These are phyloP conservation scores for Penicillium verhagenii DNA, from an alignment of 495 filamentous ascomycete genomes.

Conservation along the genomic window DNA sequence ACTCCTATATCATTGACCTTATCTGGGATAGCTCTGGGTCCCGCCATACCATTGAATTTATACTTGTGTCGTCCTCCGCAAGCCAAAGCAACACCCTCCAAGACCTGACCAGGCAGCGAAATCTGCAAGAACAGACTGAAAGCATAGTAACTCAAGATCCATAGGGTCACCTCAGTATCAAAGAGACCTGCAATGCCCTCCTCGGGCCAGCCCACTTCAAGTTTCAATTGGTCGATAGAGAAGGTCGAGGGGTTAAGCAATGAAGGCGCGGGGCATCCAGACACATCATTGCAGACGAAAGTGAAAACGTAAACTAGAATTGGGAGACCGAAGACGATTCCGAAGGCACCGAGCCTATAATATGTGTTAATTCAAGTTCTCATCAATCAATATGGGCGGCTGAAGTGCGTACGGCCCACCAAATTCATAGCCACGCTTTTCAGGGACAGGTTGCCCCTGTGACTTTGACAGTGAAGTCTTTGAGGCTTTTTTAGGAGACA, in stretches of 20 bases:
- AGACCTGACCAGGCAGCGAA: constrained; percentile 73
- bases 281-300: constrained; percentile 88
- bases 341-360: constrained; percentile 68
- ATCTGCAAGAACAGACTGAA: constrained; percentile 72
- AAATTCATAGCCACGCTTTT: constrained; percentile 74
- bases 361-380: constrained; percentile 19
- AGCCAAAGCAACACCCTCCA: constrained; percentile 65
- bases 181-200: constrained; percentile 62
- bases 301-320: constrained; percentile 68
- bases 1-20: not conserved
- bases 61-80: constrained; percentile 79
- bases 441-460: constrained; percentile 37
- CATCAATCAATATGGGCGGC: not conserved
- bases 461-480: constrained; percentile 18
- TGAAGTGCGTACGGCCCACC: constrained; percentile 72
- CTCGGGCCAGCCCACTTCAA: constrained; percentile 75
- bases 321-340: constrained; percentile 75
- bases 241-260: constrained; percentile 72
- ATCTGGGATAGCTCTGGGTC: not conserved
- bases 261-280: constrained; percentile 89
- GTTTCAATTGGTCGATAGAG: constrained; percentile 66
- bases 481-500: constrained; percentile 30
- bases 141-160: constrained; percentile 75
- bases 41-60: constrained; percentile 74
- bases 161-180: constrained; percentile 57